These are phyloP conservation scores for Fusarium ambrosium DNA, from an alignment of 2,329 filamentous ascomycete genomes.

Conservation along the genomic window DNA sequence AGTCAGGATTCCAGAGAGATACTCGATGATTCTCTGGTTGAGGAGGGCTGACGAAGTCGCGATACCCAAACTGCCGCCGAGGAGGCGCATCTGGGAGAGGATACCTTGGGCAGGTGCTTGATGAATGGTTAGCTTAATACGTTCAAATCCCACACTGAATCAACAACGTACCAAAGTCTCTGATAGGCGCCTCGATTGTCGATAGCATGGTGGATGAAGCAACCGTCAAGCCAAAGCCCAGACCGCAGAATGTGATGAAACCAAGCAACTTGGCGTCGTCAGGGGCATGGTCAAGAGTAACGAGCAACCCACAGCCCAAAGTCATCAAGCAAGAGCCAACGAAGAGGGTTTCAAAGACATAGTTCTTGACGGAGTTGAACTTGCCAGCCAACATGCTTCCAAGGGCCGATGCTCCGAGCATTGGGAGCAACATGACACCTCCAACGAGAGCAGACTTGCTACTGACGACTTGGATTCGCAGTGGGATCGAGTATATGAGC, in stretches of 20 bases:
- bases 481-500: conserved; percentile 63
- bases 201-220: conserved; percentile 63
- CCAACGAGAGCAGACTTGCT: conserved; percentile 60
- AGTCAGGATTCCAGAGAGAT: conserved; percentile 48
- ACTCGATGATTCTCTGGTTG: conserved; percentile 47
- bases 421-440: conserved; percentile 66
- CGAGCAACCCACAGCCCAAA: conserved; percentile 63
- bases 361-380: conserved; percentile 58
- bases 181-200: conserved; percentile 56
- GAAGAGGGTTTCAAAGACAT: conserved; percentile 59
- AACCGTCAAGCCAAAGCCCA: conserved; percentile 66
- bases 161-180: conserved; percentile 58
- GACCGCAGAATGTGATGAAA: conserved; percentile 64
- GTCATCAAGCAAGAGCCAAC: conserved; percentile 58
- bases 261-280: conserved; percentile 63
- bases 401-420: conserved; percentile 63
- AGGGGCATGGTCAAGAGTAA: conserved; percentile 49
- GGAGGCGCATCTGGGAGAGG: conserved; percentile 63
- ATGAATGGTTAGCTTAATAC: conserved; percentile 9
- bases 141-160: neutral
- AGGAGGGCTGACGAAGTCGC: conserved; percentile 65
- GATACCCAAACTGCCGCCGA: conserved; percentile 68
- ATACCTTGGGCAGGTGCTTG: conserved; percentile 67
- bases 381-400: conserved; percentile 60
- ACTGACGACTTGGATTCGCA: conserved; percentile 65